These are phyloP conservation scores for Capronia epimyces DNA, from an alignment of 2,329 filamentous ascomycete species.

Conservation along the genomic window DNA sequence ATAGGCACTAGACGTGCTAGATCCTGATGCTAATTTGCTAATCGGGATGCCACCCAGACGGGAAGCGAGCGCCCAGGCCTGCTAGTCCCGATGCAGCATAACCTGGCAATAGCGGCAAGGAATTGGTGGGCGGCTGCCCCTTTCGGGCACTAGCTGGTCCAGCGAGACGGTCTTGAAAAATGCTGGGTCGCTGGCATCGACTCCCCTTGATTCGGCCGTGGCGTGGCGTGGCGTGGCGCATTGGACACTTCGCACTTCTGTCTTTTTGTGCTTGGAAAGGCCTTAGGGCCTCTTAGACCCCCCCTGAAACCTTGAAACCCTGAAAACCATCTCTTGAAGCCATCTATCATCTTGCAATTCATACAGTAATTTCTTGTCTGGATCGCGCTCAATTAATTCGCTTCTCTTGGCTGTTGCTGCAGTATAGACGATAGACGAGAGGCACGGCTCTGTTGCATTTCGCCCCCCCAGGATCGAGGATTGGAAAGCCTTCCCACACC, in stretches of 20 bases:
- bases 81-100: conserved; percentile 2
- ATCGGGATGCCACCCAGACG: too few relatives aligned
- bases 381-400: neutral
- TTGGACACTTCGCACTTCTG: too few relatives aligned
- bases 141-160: neutral
- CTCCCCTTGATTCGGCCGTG: too few relatives aligned
- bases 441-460: too few relatives aligned
- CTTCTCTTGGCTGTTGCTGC: neutral
- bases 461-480: too few relatives aligned
- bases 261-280: too few relatives aligned
- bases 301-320: neutral
- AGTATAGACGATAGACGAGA: conserved; percentile 3
- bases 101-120: neutral
- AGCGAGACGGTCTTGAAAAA: neutral
- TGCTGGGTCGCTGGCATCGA: neutral
- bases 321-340: neutral
- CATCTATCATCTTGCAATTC: neutral
- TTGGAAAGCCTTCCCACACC: neutral
- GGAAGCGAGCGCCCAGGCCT: conserved; percentile 6
- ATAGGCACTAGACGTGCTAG: too few relatives aligned
- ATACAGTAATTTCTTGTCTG: neutral
- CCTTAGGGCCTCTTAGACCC: too few relatives aligned
- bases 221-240: too few relatives aligned
- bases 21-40: too few relatives aligned
- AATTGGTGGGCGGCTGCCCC: neutral